Evolutionary conservation across 1,284 basidiomycete species (phyloP).

Genomic region (Microbotryum lychnidis-dioicae): DNA sequence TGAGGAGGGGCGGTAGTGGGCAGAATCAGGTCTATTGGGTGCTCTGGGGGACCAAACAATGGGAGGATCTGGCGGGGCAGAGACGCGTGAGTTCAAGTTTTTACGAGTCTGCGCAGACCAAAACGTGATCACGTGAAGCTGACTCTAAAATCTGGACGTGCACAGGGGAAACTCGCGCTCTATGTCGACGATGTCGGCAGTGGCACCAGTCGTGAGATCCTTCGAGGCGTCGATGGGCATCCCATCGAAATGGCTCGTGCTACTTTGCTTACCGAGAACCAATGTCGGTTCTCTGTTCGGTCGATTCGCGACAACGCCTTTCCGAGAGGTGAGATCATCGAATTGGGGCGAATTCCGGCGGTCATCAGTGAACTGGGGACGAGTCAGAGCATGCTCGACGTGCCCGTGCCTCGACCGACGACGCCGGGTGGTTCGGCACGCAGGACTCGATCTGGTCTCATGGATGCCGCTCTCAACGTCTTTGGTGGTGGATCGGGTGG

Average conservation of each 20-base stretch:
- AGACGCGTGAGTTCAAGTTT: conserved; percentile 55
- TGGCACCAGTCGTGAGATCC: neutral
- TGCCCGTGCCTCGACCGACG: conserved; percentile 15
- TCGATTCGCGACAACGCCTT: neutral
- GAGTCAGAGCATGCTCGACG: conserved; percentile 11
- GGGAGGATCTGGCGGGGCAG: conserved; percentile 51
- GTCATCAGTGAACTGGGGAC: conserved; percentile 23
- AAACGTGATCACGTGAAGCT: neutral
- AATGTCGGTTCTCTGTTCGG: conserved; percentile 1
- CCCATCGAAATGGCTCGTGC: conserved; percentile 13
- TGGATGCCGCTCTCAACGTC: conserved; percentile 17
- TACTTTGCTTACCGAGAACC: conserved; percentile 1
- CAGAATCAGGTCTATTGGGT: conserved; percentile 71
- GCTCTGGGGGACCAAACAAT: conserved; percentile 67
- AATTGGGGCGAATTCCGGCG: conserved; percentile 12
- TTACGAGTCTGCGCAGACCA: no score
- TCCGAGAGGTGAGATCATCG: conserved; percentile 6
- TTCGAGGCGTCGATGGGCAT: neutral
- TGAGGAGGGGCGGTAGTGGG: conserved; percentile 47
- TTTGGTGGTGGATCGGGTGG: conserved; percentile 10
- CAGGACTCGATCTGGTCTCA: conserved; percentile 16
- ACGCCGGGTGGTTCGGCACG: conserved; percentile 4
- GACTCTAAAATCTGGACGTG: neutral
- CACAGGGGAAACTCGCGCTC: conserved; percentile 24
- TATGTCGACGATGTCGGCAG: conserved; percentile 7